These are phyloP conservation scores for Shiraia bambusicola DNA, from an alignment of 2,329 filamentous ascomycete species.

Conservation along the genomic window DNA sequence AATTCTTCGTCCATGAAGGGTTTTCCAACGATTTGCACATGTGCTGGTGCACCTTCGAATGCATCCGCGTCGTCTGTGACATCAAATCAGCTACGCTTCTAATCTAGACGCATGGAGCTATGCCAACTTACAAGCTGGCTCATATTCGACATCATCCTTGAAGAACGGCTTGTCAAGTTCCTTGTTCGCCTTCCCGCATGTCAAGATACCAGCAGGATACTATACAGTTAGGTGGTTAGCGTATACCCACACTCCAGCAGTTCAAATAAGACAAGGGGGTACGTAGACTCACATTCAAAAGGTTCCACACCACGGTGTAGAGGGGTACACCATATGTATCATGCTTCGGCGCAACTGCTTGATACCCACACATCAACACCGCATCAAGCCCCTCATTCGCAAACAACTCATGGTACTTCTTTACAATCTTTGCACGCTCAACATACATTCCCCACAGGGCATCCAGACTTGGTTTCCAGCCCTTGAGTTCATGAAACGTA, in stretches of 20 bases:
- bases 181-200: constrained; percentile 48
- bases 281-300: constrained; percentile 52
- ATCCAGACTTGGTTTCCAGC: constrained; percentile 41
- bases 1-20: constrained; percentile 53
- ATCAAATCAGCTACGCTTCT: neutral
- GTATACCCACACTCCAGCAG: too few species aligned
- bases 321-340: constrained; percentile 52
- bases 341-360: constrained; percentile 54
- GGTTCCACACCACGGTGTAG: constrained; percentile 55
- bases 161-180: constrained; percentile 43
- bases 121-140: constrained; percentile 39
- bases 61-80: constrained; percentile 45
- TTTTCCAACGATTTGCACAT: constrained; percentile 51
- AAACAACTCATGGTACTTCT: constrained; percentile 48
- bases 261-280: too few species aligned
- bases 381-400: constrained; percentile 52
- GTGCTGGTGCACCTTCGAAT: constrained; percentile 49
- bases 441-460: constrained; percentile 48
- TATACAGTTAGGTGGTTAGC: constrained; percentile 16
- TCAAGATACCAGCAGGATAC: constrained; percentile 56
- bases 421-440: constrained; percentile 37
- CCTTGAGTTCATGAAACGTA: constrained; percentile 33
- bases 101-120: too few species aligned
- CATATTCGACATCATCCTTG: constrained; percentile 30
- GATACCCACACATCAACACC: constrained; percentile 52